A percentile compares a stretch with the other conserved stretches of the same genome.
Conservation (phyloP, 257 asterid genomes). For the Cinchona pubescens region DNA sequence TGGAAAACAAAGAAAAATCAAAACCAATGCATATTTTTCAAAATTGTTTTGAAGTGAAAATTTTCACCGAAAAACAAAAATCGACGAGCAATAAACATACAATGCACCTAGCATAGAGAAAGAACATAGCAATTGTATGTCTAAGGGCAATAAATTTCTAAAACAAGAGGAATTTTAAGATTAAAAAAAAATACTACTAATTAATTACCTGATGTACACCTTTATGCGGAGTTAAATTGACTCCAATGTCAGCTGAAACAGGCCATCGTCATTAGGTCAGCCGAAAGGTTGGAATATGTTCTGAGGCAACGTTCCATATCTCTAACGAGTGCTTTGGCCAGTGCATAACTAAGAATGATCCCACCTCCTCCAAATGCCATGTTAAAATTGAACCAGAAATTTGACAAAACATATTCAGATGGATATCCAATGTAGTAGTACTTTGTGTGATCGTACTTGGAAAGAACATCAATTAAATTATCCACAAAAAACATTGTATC, state of each 20-base stretch:
- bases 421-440: slow-evolving; percentile 29
- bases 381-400: not conserved
- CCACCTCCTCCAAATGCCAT: not conserved
- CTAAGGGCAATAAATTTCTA: too few relatives aligned
- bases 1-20: too few relatives aligned
- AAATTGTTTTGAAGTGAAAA: too few relatives aligned
- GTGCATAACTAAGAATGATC: not conserved
- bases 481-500: slow-evolving; percentile 34
- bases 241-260: not conserved
- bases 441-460: slow-evolving; percentile 29
- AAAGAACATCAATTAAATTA: slow-evolving; percentile 27
- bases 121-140: too few relatives aligned
- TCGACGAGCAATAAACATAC: too few relatives aligned
- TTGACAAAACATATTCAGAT: slow-evolving; percentile 24
- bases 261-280: not conserved
- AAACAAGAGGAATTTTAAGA: too few relatives aligned
- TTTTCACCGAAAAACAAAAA: slow-evolving; percentile 31
- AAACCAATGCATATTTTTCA: too few relatives aligned
- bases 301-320: not conserved
- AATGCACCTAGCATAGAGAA: too few relatives aligned
- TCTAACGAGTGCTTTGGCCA: not conserved
- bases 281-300: not conserved
- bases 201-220: not conserved
- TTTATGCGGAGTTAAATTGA: not conserved
- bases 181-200: too few relatives aligned